Conservation (phyloP, 2,329 filamentous ascomycete genomes). For the Verruconis gallopava region DNA sequence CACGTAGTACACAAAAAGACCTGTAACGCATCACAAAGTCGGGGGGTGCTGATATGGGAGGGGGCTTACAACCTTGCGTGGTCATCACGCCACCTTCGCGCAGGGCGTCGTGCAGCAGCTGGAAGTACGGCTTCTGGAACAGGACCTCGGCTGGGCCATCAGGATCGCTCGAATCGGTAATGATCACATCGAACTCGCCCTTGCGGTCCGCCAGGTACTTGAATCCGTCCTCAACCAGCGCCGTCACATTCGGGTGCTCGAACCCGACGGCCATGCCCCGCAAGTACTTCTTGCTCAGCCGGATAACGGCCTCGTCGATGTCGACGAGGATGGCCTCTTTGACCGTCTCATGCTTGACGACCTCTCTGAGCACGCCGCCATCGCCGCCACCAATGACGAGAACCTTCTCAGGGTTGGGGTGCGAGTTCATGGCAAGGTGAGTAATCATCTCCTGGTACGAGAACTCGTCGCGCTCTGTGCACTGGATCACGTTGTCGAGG, state of each 20-base stretch:
- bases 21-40: background rate
- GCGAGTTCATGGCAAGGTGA: slow-evolving; percentile 94
- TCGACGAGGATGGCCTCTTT: slow-evolving; percentile 96
- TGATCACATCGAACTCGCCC: slow-evolving; percentile 98
- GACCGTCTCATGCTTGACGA: slow-evolving; percentile 96
- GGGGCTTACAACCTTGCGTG: slow-evolving; percentile 99
- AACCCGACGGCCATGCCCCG: slow-evolving; percentile 88
- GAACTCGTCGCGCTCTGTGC: slow-evolving; percentile 97
- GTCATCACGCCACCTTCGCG: slow-evolving; percentile 95
- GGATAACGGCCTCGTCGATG: slow-evolving; percentile 90
- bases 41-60: slow-evolving; percentile 28
- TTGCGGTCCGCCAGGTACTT: slow-evolving; percentile 96
- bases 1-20: background rate
- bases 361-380: slow-evolving; percentile 91
- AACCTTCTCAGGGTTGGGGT: slow-evolving; percentile 96
- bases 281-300: slow-evolving; percentile 95
- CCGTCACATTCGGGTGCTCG: slow-evolving; percentile 84
- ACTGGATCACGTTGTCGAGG: slow-evolving; percentile 97
- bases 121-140: slow-evolving; percentile 98
- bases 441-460: slow-evolving; percentile 99
- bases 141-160: slow-evolving; percentile 92
- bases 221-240: slow-evolving; percentile 93
- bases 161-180: slow-evolving; percentile 95
- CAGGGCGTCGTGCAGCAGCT: slow-evolving; percentile 80
- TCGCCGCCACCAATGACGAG: slow-evolving; percentile 97